Evolutionary conservation across 179 eudicot species (phyloP).

Genomic region (Beta lomatogona): DNA sequence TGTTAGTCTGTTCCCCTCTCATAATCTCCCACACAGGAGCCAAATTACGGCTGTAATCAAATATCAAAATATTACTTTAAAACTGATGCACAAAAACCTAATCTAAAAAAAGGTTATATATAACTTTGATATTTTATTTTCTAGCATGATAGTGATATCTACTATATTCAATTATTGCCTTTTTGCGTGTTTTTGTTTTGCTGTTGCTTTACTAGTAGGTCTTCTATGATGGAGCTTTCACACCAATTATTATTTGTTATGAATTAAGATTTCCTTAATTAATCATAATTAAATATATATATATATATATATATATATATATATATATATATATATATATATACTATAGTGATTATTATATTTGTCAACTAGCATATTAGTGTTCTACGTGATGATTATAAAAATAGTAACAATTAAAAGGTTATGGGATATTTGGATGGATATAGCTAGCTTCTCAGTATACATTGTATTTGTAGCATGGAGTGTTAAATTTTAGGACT

Average conservation of each 20-base stretch:
- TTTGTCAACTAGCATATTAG: neutral
- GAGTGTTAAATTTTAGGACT: neutral
- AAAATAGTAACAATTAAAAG: neutral
- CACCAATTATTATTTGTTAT: neutral
- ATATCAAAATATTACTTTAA: conserved; percentile 15
- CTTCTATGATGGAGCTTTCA: too few species aligned
- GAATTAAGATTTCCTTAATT: neutral
- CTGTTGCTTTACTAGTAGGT: neutral
- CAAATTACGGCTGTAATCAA: conserved; percentile 33
- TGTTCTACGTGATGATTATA: neutral
- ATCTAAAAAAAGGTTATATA: conserved; percentile 16
- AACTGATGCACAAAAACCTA: conserved; percentile 29
- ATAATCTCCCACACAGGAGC: conserved; percentile 3
- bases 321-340: neutral
- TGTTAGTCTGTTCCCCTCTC: conserved; percentile 7
- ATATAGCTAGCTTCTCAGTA: neutral
- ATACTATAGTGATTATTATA: neutral
- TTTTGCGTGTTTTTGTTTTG: conserved; percentile 5
- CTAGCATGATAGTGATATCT: conserved; percentile 8
- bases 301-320: neutral
- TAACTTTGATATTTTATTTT: conserved; percentile 14
- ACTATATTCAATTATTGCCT: conserved; percentile 13
- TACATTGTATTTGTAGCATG: neutral
- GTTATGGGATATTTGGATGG: neutral
- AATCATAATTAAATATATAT: neutral